Evolutionary conservation across 2,329 filamentous ascomycete genomes (phyloP).

Genomic region (Cryphonectria japonica): DNA sequence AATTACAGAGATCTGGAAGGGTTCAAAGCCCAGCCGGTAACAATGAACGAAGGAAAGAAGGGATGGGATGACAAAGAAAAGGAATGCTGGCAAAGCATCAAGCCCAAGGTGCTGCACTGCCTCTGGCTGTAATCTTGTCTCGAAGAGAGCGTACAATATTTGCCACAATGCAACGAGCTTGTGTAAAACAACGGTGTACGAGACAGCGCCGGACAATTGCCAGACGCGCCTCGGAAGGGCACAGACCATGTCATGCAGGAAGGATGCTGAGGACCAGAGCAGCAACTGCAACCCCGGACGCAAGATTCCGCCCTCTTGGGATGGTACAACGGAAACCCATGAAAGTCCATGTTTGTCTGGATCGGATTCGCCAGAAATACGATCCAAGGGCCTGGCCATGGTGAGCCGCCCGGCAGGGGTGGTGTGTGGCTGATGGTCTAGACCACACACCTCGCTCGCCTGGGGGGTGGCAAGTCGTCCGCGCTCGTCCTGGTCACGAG

Average conservation of each 20-base stretch:
- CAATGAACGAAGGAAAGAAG: too few relatives aligned
- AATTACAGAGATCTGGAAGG: background rate
- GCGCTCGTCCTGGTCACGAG: constrained; percentile 9
- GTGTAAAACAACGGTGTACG: background rate
- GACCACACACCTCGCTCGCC: background rate
- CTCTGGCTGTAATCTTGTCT: background rate
- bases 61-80: background rate
- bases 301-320: background rate
- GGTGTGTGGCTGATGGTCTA: constrained; percentile 2
- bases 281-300: background rate
- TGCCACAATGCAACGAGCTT: background rate
- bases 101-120: background rate
- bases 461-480: background rate
- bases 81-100: background rate
- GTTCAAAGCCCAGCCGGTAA: too few relatives aligned
- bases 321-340: background rate
- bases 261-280: background rate
- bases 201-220: background rate
- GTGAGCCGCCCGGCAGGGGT: background rate
- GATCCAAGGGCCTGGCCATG: background rate
- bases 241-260: constrained; percentile 4
- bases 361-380: constrained; percentile 5
- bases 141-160: background rate
- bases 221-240: background rate
- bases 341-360: background rate